These are phyloP conservation scores for Fusarium verticillioides DNA, from an alignment of 2,329 filamentous ascomycete species.

Conservation along the genomic window DNA sequence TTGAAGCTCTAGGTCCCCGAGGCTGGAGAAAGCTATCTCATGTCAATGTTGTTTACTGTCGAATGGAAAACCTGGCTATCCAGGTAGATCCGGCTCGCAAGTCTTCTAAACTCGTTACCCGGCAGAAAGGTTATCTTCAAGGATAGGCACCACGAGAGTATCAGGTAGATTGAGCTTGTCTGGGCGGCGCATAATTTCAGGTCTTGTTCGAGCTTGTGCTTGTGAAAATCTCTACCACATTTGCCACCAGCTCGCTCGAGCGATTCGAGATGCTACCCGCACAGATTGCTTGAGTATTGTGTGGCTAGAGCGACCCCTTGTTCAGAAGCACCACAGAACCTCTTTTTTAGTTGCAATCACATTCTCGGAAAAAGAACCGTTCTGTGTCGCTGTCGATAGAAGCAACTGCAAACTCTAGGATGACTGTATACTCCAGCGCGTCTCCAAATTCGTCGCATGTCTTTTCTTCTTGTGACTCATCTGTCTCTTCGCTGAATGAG, in stretches of 20 bases:
- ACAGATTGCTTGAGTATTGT: background rate
- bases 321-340: too few relatives aligned
- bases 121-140: background rate
- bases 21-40: background rate
- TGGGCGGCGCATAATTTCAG: background rate
- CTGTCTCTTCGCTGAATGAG: too few relatives aligned
- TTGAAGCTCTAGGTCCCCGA: background rate
- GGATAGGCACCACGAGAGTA: background rate
- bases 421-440: too few relatives aligned
- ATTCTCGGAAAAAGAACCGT: too few relatives aligned
- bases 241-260: background rate
- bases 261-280: background rate
- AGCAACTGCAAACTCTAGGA: too few relatives aligned
- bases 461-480: too few relatives aligned
- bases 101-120: background rate
- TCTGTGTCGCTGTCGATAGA: too few relatives aligned
- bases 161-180: background rate
- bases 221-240: rapidly evolving
- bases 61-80: background rate
- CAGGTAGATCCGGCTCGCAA: background rate
- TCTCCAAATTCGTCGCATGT: too few relatives aligned
- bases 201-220: background rate
- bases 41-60: background rate
- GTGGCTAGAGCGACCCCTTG: too few relatives aligned
- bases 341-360: too few relatives aligned